Conservation (phyloP, 768 basidiomycete species). For the Boletus reticulatus region DNA sequence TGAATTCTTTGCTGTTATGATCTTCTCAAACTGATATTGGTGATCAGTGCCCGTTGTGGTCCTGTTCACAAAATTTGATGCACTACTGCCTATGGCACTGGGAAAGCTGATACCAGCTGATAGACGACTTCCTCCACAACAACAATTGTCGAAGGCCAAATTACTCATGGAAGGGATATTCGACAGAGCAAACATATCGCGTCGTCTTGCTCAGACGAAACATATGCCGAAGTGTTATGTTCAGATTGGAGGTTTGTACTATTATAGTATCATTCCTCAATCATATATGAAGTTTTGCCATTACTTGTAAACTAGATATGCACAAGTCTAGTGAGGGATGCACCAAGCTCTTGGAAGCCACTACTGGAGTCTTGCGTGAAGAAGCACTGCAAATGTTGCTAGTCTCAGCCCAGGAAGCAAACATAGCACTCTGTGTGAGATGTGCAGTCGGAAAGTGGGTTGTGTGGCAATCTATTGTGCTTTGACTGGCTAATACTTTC, state of each 20-base stretch:
- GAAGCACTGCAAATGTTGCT: background rate
- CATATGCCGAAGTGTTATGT: background rate
- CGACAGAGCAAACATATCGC: background rate
- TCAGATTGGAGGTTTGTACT: background rate
- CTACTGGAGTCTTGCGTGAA: background rate
- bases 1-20: background rate
- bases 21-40: background rate
- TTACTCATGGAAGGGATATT: background rate
- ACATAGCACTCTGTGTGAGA: constrained; percentile 2
- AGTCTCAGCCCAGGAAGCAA: constrained; percentile 6
- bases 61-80: constrained; percentile 10
- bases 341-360: background rate
- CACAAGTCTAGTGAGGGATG: background rate
- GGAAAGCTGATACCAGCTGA: background rate
- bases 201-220: background rate
- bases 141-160: background rate
- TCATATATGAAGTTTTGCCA: background rate
- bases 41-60: constrained; percentile 5
- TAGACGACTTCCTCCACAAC: background rate
- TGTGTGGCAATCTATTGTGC: accelerated
- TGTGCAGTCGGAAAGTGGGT: constrained; percentile 3
- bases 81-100: background rate
- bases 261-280: accelerated
- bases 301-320: background rate
- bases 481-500: background rate